phyloP scores from a whole-genome alignment of 2,329 filamentous ascomycete species.

The Claviceps fusiformis region DNA sequence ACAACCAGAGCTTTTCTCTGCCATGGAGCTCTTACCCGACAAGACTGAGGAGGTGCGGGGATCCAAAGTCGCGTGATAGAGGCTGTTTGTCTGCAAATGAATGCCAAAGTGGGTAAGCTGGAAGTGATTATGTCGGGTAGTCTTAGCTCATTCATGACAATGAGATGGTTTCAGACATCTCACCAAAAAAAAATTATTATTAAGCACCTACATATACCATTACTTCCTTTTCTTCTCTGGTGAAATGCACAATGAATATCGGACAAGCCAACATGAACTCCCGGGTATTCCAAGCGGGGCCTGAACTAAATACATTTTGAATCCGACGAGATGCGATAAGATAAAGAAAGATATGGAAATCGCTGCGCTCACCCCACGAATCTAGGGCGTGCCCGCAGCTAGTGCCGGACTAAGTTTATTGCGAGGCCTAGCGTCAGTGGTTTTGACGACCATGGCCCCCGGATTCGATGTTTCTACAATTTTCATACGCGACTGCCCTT shows the following conservation, averaged over 20 bases:
- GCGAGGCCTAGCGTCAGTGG: slow-evolving; percentile 25
- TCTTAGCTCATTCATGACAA: neutral
- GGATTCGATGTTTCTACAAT: slow-evolving; percentile 24
- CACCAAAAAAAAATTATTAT: too few species aligned
- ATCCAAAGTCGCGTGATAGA: neutral
- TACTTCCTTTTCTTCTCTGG: neutral
- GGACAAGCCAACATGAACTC: neutral
- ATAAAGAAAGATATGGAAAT: slow-evolving; percentile 1
- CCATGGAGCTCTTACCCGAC: neutral
- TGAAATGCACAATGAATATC: neutral
- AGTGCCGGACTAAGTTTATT: slow-evolving; percentile 23
- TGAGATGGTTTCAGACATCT: neutral
- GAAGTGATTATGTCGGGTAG: neutral
- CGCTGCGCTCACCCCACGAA: slow-evolving; percentile 5
- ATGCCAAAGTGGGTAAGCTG: neutral
- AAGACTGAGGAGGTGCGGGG: neutral
- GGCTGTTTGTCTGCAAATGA: neutral
- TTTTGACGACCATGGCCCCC: slow-evolving; percentile 27
- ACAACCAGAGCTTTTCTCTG: too few species aligned
- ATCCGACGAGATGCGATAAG: slow-evolving; percentile 8
- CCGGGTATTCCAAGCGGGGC: neutral
- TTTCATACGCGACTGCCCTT: slow-evolving; percentile 22
- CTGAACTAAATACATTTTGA: neutral
- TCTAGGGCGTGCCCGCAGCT: neutral
- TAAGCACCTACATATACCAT: neutral